Evolutionary conservation across 2,329 filamentous ascomycete genomes (phyloP), one percentile per base, ranked within the genome.

Genomic region (Cryphonectria parasitica): DNA sequence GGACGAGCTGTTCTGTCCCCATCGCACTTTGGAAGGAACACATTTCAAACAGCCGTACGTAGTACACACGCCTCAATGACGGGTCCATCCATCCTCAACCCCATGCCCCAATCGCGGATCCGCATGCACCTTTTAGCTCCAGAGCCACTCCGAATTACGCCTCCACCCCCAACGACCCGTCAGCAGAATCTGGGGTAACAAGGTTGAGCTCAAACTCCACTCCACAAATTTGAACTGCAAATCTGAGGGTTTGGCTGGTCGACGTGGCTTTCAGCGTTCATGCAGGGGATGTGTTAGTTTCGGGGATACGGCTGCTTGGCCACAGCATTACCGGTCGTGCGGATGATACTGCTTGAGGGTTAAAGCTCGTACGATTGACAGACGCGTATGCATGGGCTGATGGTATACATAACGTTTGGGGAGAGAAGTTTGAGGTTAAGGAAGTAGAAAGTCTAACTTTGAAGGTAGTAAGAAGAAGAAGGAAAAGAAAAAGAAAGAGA

Each of bases 131-230:
- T 11, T n/a, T 17, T 58, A 58, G 54, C 54, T 34, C 25, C 25
- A 19, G 25, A 56, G 25, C 52, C 25, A 56, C 25, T 28, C 52
- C 25, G 2, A 49, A 4, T 13, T 43, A 15, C 13, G 3, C 19
- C 7, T 10, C 45, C 22, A 2, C 45, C 19, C 19, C 6, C 19
- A 49, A n/a, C 22, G 22, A 17, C 3, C 31, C 64, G 28, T 36
- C 22, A 52, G 45, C 64, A 66, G 36, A 31, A 66, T 39, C 64
- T 36, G 64, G 64, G 64, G 64, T 66, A 66, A 52, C 19, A 31
- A 54, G 63, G 17, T 65, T 36, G 25, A 58, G 54, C 8, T 31
- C 25, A 31, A 10, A 49, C 28, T 34, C 54, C 15, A 17, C 54
- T 28, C 54, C 15, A 19, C 13, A 58, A 11, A 2, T 31, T 25